phyloP scores from a whole-genome alignment of 2,329 filamentous ascomycete species.

The Fusarium newnesense region DNA sequence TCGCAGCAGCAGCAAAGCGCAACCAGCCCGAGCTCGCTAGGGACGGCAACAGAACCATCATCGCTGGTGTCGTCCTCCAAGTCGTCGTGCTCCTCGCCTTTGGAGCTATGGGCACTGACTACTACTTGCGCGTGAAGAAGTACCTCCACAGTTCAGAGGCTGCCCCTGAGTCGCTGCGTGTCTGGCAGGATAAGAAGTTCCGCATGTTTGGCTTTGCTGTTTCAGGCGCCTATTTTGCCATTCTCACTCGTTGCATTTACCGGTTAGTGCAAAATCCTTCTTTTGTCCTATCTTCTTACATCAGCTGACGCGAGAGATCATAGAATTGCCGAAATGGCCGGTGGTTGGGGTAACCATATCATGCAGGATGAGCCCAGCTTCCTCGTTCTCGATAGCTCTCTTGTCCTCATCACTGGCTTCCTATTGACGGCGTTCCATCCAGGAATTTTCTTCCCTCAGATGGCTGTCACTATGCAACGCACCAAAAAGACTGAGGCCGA shows the following conservation, averaged over 20 bases:
- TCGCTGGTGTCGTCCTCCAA: constrained; percentile 65
- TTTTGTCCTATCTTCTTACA: background rate
- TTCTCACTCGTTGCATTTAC: constrained; percentile 65
- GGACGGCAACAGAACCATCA: constrained; percentile 62
- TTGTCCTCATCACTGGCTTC: constrained; percentile 61
- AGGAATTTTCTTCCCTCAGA: constrained; percentile 65
- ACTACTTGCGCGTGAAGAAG: constrained; percentile 54
- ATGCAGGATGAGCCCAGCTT: constrained; percentile 72
- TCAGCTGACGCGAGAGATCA: constrained; percentile 18
- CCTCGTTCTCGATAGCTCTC: constrained; percentile 64
- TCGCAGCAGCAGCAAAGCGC: constrained; percentile 61
- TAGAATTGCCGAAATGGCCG: constrained; percentile 71
- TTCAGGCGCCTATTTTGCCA: constrained; percentile 55
- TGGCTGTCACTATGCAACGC: constrained; percentile 51
- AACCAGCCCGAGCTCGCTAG: constrained; percentile 53
- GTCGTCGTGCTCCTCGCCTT: constrained; percentile 61
- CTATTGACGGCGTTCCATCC: constrained; percentile 65
- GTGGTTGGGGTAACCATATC: constrained; percentile 71
- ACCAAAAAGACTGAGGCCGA: constrained; percentile 39
- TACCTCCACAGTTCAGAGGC: constrained; percentile 51
- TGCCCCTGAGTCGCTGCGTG: constrained; percentile 44
- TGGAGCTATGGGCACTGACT: constrained; percentile 57
- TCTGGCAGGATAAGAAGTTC: constrained; percentile 58
- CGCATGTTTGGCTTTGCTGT: constrained; percentile 58
- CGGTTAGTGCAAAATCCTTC: constrained; percentile 51